Conservation (phyloP, 768 basidiomycete species). For the Lactarius quietus region DNA sequence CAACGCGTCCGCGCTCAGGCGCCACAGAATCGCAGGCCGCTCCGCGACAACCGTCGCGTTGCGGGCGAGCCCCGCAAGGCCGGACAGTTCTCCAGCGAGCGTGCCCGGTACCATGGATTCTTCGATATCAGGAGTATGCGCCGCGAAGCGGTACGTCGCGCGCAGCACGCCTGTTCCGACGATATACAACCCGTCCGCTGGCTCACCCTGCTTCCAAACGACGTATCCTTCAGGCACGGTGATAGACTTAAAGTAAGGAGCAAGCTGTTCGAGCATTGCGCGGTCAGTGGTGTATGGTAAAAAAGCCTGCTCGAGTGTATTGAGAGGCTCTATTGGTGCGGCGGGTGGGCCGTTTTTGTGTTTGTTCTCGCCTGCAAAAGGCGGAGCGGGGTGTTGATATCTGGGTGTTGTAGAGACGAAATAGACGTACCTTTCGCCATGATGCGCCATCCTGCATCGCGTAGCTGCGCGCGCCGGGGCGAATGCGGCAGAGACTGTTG, state of each 20-base stretch:
- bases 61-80: slow-evolving; percentile 69
- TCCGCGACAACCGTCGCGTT: slow-evolving; percentile 89
- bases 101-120: slow-evolving; percentile 95
- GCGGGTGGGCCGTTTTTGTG: neutral
- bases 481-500: slow-evolving; percentile 21
- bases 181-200: slow-evolving; percentile 80
- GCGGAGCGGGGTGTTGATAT: neutral
- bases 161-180: slow-evolving; percentile 84
- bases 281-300: slow-evolving; percentile 62
- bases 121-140: slow-evolving; percentile 61
- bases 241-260: slow-evolving; percentile 66
- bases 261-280: slow-evolving; percentile 57
- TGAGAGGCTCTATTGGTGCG: slow-evolving; percentile 43
- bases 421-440: slow-evolving; percentile 19
- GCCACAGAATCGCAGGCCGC: slow-evolving; percentile 76
- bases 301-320: slow-evolving; percentile 77
- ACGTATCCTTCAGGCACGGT: slow-evolving; percentile 52
- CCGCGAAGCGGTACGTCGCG: slow-evolving; percentile 75
- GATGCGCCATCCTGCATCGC: slow-evolving; percentile 23
- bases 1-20: slow-evolving; percentile 57
- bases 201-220: slow-evolving; percentile 77
- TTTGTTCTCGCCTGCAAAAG: slow-evolving; percentile 17
- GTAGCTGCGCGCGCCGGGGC: slow-evolving; percentile 23
- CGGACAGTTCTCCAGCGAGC: slow-evolving; percentile 86
- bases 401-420: neutral